These are phyloP conservation scores for Lolium rigidum DNA, from an alignment of 176 grass and related monocot genomes.

Conservation along the genomic window DNA sequence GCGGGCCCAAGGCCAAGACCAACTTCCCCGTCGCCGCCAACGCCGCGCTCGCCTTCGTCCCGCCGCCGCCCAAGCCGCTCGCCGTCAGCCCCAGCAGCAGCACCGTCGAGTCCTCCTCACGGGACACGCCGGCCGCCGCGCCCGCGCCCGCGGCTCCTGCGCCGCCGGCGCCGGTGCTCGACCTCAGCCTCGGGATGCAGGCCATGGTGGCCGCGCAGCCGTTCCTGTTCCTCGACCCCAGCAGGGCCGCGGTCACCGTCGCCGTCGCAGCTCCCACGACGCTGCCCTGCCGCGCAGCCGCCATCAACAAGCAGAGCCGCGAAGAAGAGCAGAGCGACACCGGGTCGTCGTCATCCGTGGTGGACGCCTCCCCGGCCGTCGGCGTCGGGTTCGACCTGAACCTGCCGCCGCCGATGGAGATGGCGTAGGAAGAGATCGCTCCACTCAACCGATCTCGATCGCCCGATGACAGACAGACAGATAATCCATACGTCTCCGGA, in stretches of 20 bases:
- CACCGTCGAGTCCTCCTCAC: constrained; percentile 77
- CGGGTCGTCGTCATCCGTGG: constrained; percentile 75
- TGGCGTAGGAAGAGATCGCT: constrained; percentile 17
- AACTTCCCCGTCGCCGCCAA: constrained; percentile 67
- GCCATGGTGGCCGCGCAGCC: constrained; percentile 43
- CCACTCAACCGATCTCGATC: neutral
- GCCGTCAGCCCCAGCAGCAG: constrained; percentile 62
- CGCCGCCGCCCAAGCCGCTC: constrained; percentile 14
- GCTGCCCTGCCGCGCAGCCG: neutral
- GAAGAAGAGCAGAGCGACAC: constrained; percentile 83
- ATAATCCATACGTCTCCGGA: neutral
- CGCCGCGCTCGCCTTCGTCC: constrained; percentile 10
- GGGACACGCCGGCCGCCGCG: constrained; percentile 44
- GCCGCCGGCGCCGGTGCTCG: constrained; percentile 30
- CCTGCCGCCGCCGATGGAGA: constrained; percentile 65
- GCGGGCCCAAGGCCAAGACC: constrained; percentile 84
- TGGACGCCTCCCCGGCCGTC: constrained; percentile 60
- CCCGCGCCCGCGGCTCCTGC: neutral
- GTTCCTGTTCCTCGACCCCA: constrained; percentile 59
- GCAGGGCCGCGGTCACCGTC: constrained; percentile 56
- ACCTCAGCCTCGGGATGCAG: constrained; percentile 50
- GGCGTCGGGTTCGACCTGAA: constrained; percentile 77
- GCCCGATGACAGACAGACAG: constrained; percentile 23
- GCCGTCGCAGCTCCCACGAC: constrained; percentile 46
- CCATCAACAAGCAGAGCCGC: neutral